These are phyloP conservation scores for Plectranthus barbatus DNA, from an alignment of 257 asterid species.

Conservation along the genomic window DNA sequence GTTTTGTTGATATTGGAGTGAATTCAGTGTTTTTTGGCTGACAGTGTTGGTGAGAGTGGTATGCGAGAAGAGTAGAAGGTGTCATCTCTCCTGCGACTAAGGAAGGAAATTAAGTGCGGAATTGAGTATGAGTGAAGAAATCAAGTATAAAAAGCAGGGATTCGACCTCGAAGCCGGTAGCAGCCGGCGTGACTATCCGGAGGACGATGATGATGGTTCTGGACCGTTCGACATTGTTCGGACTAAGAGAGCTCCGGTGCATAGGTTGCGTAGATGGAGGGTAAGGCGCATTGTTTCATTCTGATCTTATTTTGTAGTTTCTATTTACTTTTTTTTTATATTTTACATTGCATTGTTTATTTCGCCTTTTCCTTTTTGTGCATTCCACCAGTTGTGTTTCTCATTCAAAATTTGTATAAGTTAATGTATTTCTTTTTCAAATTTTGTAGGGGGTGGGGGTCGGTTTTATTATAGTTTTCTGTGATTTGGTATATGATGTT, in stretches of 20 bases:
- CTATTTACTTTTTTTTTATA: not conserved
- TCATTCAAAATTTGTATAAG: not conserved
- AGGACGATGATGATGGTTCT: conserved; percentile 36
- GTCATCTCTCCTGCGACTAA: conserved; percentile 68
- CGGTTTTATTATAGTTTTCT: not conserved
- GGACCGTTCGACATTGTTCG: conserved; percentile 68
- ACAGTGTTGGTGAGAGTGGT: not conserved
- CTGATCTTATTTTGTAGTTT: not conserved
- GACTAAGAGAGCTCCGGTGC: conserved; percentile 69
- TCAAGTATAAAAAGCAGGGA: conserved; percentile 26
- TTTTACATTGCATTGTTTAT: not conserved
- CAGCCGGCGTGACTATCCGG: conserved; percentile 20
- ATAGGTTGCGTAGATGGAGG: conserved; percentile 74
- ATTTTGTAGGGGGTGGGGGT: too few species aligned
- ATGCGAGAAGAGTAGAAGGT: conserved; percentile 8
- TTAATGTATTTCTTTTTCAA: not conserved
- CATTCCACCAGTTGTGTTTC: not conserved
- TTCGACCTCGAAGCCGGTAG: conserved; percentile 54
- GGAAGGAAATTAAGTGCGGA: not conserved
- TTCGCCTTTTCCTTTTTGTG: not conserved
- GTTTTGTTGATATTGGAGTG: too few species aligned
- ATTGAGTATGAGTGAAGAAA: conserved; percentile 18
- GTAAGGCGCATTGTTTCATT: conserved; percentile 31
- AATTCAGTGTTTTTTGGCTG: not conserved
- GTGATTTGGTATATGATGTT: not conserved